Evolutionary conservation across 257 asterid species (phyloP).

Genomic region (Striga asiatica): DNA sequence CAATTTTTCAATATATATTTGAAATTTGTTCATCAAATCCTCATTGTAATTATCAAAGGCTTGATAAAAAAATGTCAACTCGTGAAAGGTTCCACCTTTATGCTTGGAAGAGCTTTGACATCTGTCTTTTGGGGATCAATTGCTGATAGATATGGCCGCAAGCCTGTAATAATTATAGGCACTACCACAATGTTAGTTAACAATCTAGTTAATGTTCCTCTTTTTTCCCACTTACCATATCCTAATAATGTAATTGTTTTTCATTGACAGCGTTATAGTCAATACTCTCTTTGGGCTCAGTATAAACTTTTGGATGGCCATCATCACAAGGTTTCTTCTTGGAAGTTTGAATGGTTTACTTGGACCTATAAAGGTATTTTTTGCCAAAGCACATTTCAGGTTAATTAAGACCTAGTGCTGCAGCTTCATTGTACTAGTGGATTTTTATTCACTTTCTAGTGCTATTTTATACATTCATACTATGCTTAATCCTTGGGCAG

Average conservation of each 20-base stretch:
- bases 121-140: constrained; percentile 59
- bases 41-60: constrained; percentile 3
- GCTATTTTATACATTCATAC: background rate
- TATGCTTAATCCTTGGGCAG: constrained; percentile 27
- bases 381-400: background rate
- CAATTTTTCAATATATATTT: background rate
- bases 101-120: constrained; percentile 71
- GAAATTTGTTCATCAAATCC: background rate
- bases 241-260: constrained; percentile 1
- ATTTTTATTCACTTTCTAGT: background rate
- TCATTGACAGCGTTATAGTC: constrained; percentile 52
- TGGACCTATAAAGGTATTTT: constrained; percentile 65
- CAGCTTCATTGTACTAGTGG: background rate
- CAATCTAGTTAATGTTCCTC: background rate
- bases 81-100: constrained; percentile 50
- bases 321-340: constrained; percentile 59
- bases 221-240: background rate
- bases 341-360: constrained; percentile 72
- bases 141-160: constrained; percentile 68
- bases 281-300: constrained; percentile 80
- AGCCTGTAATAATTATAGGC: constrained; percentile 62
- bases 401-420: background rate
- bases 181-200: constrained; percentile 43
- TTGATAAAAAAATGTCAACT: background rate
- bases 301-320: constrained; percentile 67